These are phyloP conservation scores for Fusarium liriodendri DNA, from an alignment of 2,329 filamentous ascomycete genomes.

Conservation along the genomic window DNA sequence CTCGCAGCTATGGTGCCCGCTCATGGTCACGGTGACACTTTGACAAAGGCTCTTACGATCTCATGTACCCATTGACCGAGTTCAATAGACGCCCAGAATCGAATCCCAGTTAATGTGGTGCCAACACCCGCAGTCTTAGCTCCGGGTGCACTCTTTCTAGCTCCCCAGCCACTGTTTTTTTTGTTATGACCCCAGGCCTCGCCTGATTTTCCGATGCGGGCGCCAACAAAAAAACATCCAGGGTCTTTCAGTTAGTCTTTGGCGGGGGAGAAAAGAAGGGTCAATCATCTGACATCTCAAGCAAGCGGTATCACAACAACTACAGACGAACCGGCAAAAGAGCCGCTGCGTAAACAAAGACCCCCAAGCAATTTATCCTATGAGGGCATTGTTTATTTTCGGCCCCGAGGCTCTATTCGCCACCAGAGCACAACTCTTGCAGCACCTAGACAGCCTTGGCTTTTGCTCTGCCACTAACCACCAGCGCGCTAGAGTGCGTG, in stretches of 20 bases:
- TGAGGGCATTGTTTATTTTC: neutral
- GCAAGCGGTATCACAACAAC: neutral
- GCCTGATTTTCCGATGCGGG: neutral
- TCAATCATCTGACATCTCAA: neutral
- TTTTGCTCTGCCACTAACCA: neutral
- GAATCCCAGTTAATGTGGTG: neutral
- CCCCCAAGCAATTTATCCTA: neutral
- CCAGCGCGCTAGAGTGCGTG: constrained; percentile 2
- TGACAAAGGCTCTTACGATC: neutral
- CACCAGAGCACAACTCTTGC: neutral
- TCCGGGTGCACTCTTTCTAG: neutral
- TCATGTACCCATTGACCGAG: neutral
- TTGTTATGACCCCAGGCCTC: neutral
- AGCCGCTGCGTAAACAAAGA: neutral
- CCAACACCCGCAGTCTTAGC: neutral
- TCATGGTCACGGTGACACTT: neutral
- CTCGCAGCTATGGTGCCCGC: neutral
- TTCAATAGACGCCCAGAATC: neutral
- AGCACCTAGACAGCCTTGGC: neutral
- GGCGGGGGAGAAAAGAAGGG: neutral
- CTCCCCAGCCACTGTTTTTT: neutral
- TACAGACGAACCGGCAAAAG: neutral
- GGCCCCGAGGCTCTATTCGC: neutral
- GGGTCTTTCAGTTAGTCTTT: neutral
- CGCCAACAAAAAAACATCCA: neutral